A percentile compares a stretch with the other conserved stretches of the same genome.
Conservation (phyloP, 192 early-diverging fungal genomes). For the Podila minutissima region DNA sequence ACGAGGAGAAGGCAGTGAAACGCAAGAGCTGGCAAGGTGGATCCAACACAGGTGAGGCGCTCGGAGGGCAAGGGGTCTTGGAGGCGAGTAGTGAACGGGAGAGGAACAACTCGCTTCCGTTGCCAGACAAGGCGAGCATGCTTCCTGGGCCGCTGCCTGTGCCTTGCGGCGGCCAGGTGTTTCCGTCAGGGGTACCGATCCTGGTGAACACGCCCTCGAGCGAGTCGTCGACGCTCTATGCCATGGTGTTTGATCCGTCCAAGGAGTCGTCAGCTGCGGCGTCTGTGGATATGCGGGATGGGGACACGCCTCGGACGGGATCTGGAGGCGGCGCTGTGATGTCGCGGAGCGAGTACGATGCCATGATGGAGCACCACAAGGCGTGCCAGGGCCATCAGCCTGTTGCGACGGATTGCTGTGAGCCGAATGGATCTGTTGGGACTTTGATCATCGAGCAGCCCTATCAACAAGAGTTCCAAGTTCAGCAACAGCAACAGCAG, state of each 20-base stretch:
- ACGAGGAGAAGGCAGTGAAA: neutral
- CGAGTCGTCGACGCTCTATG: neutral
- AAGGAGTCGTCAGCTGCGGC: neutral
- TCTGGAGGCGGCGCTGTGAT: neutral
- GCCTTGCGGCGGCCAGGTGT: neutral
- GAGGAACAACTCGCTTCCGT: conserved; percentile 14
- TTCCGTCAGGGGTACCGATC: neutral
- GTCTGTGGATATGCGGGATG: neutral
- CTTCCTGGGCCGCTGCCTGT: conserved; percentile 5
- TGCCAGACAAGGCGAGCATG: neutral
- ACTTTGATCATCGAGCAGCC: neutral
- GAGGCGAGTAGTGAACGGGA: neutral
- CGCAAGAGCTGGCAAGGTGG: neutral
- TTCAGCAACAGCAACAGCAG: neutral
- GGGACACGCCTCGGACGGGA: neutral
- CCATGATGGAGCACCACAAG: neutral
- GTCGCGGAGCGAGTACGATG: conserved; percentile 10
- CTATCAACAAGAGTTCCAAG: neutral
- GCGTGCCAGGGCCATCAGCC: neutral
- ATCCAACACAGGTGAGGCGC: neutral
- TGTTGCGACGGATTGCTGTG: neutral
- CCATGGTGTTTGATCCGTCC: neutral
- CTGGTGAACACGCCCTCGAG: neutral
- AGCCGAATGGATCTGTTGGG: neutral
- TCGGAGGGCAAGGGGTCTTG: neutral